Base-by-base conservation (phyloP, 495 filamentous ascomycete species). In the Talaromyces thailandensis region DNA sequence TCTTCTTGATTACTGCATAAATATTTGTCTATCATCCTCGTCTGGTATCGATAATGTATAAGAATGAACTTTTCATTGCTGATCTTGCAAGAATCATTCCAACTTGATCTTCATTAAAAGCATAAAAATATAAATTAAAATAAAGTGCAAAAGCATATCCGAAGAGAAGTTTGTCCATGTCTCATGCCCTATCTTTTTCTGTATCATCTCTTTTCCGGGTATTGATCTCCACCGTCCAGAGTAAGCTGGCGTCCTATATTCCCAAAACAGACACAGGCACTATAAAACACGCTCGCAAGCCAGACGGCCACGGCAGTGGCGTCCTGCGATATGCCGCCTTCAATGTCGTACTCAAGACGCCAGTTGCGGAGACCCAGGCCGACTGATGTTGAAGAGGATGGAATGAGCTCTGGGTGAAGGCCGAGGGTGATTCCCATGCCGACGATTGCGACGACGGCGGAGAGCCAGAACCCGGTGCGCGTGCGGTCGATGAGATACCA, bases 401-500 rank as follows among this genome's bases (percentile, higher is more conserved):
- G 91, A 63, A 97, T 85, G 70, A 96, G 78, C 43, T 87, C 85
- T 2, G 90, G 89, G 65, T 88, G 86, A 35, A 91, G 78, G 53
- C 84, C 79, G 61, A 93, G 78, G 28, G 94, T 73, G n/a, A 89
- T 68, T 9, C 81, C 83, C 45, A 92, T 89, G 4, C 93, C 93
- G 2, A 77, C 73, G 58, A 93, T 57, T 2, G 89, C 88, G n/a
- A 94, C 86, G 1, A 84, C 69, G 4, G 84, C 75, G 0, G 89
- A 88, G 50, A 96, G 77, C 45, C 92, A 63, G 70, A 96, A 91
- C 18, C 94, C 94, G 14, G 90, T 82, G 66, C 84, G 86, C 25
- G 91, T 92, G 50, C 93, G 89, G 76, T 98, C 94, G 68, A 98
- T 86, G 25, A 98, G 79, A 70, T 95, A 98, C 94, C 94, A 98